Evolutionary conservation across 768 basidiomycete species (phyloP).

Genomic region (Suillus hirtellus): DNA sequence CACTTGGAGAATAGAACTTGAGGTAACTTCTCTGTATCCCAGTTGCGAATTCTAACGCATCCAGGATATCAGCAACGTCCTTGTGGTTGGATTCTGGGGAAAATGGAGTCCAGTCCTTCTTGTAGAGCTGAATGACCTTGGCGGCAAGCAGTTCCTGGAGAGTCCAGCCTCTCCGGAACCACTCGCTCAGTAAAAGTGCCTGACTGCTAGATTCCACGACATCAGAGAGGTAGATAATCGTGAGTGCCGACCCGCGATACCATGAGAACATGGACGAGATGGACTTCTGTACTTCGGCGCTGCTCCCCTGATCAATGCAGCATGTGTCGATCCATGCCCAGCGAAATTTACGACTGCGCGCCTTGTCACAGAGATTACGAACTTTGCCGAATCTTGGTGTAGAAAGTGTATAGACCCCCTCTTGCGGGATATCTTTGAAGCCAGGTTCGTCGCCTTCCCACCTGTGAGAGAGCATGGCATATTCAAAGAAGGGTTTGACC

Average conservation of each 20-base stretch:
- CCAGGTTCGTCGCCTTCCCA: constrained; percentile 21
- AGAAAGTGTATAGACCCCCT: constrained; percentile 15
- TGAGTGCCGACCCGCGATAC: constrained; percentile 32
- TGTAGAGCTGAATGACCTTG: constrained; percentile 25
- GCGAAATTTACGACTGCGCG: constrained; percentile 19
- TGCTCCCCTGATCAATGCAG: constrained; percentile 32
- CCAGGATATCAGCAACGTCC: background rate
- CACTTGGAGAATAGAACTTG: constrained; percentile 7
- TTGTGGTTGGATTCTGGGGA: constrained; percentile 7
- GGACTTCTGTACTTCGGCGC: constrained; percentile 32
- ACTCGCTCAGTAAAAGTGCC: constrained; percentile 22
- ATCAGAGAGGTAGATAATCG: constrained; percentile 30
- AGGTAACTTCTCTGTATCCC: constrained; percentile 8
- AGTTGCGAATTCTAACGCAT: constrained; percentile 2
- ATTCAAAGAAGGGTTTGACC: constrained; percentile 25
- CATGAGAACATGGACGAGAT: constrained; percentile 35
- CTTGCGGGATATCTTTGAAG: background rate
- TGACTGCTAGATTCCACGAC: constrained; percentile 15
- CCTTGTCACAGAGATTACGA: constrained; percentile 23
- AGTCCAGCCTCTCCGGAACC: constrained; percentile 26
- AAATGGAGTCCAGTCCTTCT: constrained; percentile 24
- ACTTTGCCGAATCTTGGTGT: constrained; percentile 16
- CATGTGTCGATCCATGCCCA: constrained; percentile 34
- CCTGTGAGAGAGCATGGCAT: constrained; percentile 30
- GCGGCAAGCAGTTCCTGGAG: constrained; percentile 32